phyloP scores from a whole-genome alignment of 192 early-diverging fungal species.

The Thoreauomyces humboldtii region DNA sequence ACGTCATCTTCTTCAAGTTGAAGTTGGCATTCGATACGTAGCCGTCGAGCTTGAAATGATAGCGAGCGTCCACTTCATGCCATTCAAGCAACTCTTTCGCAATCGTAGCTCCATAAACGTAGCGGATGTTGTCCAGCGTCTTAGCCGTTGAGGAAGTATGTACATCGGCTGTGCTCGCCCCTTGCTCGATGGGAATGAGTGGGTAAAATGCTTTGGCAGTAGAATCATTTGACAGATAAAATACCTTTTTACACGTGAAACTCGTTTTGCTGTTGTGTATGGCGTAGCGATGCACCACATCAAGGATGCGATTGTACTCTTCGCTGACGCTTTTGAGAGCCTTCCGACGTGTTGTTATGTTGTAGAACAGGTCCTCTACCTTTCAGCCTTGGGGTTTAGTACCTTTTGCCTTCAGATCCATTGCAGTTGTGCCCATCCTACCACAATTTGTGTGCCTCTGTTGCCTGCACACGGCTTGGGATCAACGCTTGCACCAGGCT shows the following conservation, averaged over 20 bases:
- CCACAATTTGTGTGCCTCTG: slow-evolving; percentile 89
- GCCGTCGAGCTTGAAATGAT: slow-evolving; percentile 69
- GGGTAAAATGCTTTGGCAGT: background rate
- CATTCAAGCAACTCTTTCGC: slow-evolving; percentile 75
- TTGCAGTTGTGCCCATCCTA: slow-evolving; percentile 24
- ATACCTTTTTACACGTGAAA: slow-evolving; percentile 89
- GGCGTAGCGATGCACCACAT: slow-evolving; percentile 88
- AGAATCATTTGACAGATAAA: background rate
- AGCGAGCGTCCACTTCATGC: slow-evolving; percentile 42
- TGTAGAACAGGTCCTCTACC: slow-evolving; percentile 96
- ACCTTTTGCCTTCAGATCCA: slow-evolving; percentile 15
- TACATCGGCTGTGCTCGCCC: slow-evolving; percentile 73
- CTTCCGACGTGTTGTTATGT: slow-evolving; percentile 77
- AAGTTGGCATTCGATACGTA: slow-evolving; percentile 87
- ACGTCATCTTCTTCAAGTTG: slow-evolving; percentile 76
- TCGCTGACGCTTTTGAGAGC: slow-evolving; percentile 83
- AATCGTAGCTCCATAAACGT: slow-evolving; percentile 79
- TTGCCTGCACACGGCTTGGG: slow-evolving; percentile 96
- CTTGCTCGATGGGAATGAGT: slow-evolving; percentile 37
- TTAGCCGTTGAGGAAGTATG: slow-evolving; percentile 62
- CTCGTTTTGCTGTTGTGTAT: slow-evolving; percentile 83
- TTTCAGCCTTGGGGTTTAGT: slow-evolving; percentile 21
- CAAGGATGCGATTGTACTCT: slow-evolving; percentile 87
- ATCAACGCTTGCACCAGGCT: slow-evolving; percentile 68
- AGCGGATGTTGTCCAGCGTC: slow-evolving; percentile 74